Evolutionary conservation across 345 rosid genomes (phyloP), one percentile per base, ranked within the genome.

Genomic region (Raphanus sativus): DNA sequence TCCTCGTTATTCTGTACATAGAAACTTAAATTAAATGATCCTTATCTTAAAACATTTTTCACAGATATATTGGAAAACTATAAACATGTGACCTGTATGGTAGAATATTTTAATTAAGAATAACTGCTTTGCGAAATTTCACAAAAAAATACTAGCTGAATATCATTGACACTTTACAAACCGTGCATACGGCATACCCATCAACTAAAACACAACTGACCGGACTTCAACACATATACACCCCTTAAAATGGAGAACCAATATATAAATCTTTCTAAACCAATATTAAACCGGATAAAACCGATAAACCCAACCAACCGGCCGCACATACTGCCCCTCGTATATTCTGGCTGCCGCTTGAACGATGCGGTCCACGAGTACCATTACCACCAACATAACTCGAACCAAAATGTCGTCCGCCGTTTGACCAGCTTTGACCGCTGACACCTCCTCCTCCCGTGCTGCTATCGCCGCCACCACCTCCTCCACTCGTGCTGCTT

Each of bases 401-500:
- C 50, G 71, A 65, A 42, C 58, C 3, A 34, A 52, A 45, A 34
- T 55, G 34, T 3, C 25, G 8, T 24, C 16, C 34, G 6, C 26
- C 59, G 11, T 16, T 7, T 36, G 36, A 5, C 8, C 60, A 15
- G 34, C 71, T 63, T 16, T 15, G 4, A 56, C 56, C 6, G 6
- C 79, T 33, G 2, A 69, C 74, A 0, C 74, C 21, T 1, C 63
- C 26, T 48, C 50, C 50, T 48, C 17, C 55, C 16, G 1, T 5
- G 55, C 55, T 48, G 17, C 61, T 25, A 2, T 36, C 9, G 2
- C 69, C 34, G 0, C 77, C 54, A 0, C 70, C 55, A 4, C 70
- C 25, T 68, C 74, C 79, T 8, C 80, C 81, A 8, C 76, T 66
- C 50, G 50, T 42, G 50, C 50, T 56, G 3, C 73, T 34, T 1